Percentiles rank a stretch among this genome's conserved stretches.
Conservation (phyloP, 805 yeast species). For the Ogataea minuta region DNA sequence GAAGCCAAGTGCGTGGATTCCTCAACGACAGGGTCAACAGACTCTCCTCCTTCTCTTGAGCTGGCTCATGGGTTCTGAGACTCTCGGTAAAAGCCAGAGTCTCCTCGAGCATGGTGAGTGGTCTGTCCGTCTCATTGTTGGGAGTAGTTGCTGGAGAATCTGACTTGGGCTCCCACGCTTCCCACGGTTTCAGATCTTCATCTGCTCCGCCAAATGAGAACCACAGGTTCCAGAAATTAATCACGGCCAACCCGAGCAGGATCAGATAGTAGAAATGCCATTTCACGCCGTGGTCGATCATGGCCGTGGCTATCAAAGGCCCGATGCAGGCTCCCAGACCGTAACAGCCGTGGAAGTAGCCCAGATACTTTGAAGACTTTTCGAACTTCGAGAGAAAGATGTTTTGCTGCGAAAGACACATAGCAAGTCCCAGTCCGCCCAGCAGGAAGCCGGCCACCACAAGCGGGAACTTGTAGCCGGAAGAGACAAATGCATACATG, state of each 20-base stretch:
- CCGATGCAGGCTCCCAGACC: slow-evolving; percentile 72
- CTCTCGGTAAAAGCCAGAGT: slow-evolving; percentile 17
- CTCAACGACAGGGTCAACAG: slow-evolving; percentile 39
- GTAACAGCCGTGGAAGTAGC: slow-evolving; percentile 64
- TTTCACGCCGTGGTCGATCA: slow-evolving; percentile 45
- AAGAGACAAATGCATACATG: slow-evolving; percentile 45
- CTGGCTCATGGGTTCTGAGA: slow-evolving; percentile 12
- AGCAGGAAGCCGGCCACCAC: slow-evolving; percentile 50
- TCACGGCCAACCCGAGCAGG: slow-evolving; percentile 39
- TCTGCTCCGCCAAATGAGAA: slow-evolving; percentile 50
- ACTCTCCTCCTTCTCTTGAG: slow-evolving; percentile 26
- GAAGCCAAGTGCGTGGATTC: slow-evolving; percentile 42
- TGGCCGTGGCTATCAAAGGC: slow-evolving; percentile 60
- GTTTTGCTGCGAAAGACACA: slow-evolving; percentile 48
- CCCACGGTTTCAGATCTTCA: slow-evolving; percentile 41
- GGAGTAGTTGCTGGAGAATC: slow-evolving; percentile 3
- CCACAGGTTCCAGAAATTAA: slow-evolving; percentile 36
- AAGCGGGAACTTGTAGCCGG: slow-evolving; percentile 49
- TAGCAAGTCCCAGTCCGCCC: slow-evolving; percentile 59
- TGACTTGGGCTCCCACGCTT: slow-evolving; percentile 26
- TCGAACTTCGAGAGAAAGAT: slow-evolving; percentile 49
- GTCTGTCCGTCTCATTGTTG: slow-evolving; percentile 11
- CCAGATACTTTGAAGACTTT: slow-evolving; percentile 57
- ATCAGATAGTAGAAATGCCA: slow-evolving; percentile 59
- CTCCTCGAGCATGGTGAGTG: slow-evolving; percentile 23